These are phyloP conservation scores for Talaromyces liani DNA, from an alignment of 495 filamentous ascomycete species.

Conservation along the genomic window DNA sequence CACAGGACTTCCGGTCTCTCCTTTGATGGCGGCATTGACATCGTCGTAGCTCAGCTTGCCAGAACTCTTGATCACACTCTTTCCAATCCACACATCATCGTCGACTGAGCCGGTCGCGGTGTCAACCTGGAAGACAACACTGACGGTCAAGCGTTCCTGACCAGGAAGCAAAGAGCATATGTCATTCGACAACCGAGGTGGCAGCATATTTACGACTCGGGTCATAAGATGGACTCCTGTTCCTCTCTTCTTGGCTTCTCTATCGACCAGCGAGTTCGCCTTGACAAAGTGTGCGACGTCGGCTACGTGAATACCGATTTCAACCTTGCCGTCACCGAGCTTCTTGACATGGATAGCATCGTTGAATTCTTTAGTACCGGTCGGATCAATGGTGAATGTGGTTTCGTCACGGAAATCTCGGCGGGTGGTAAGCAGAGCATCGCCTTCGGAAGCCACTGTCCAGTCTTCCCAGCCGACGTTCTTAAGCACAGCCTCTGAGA, in stretches of 20 bases:
- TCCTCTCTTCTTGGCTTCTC: conserved; percentile 96
- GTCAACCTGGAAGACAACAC: conserved; percentile 85
- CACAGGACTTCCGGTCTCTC: conserved; percentile 48
- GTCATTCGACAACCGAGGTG: conserved; percentile 73
- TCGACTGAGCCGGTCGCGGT: conserved; percentile 65
- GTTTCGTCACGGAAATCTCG: conserved; percentile 87
- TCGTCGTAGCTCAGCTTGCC: conserved; percentile 78
- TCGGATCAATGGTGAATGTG: conserved; percentile 86
- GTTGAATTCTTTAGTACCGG: conserved; percentile 74
- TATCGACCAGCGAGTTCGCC: conserved; percentile 88
- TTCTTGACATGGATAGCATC: conserved; percentile 88
- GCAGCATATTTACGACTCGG: conserved; percentile 84
- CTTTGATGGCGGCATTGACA: conserved; percentile 70
- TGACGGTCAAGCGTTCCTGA: conserved; percentile 84
- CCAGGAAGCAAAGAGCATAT: conserved; percentile 81
- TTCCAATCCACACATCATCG: conserved; percentile 88
- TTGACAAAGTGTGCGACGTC: conserved; percentile 98
- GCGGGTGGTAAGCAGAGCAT: conserved; percentile 63
- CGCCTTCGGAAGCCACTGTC: conserved; percentile 75
- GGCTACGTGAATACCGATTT: conserved; percentile 91
- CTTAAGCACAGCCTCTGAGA: conserved; percentile 90
- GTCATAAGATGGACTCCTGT: conserved; percentile 93
- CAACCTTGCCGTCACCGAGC: conserved; percentile 72
- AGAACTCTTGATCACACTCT: conserved; percentile 83
- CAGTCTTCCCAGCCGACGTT: conserved; percentile 89